Evolutionary conservation across 768 basidiomycete species (phyloP).

Genomic region (Scleroderma citrinum): DNA sequence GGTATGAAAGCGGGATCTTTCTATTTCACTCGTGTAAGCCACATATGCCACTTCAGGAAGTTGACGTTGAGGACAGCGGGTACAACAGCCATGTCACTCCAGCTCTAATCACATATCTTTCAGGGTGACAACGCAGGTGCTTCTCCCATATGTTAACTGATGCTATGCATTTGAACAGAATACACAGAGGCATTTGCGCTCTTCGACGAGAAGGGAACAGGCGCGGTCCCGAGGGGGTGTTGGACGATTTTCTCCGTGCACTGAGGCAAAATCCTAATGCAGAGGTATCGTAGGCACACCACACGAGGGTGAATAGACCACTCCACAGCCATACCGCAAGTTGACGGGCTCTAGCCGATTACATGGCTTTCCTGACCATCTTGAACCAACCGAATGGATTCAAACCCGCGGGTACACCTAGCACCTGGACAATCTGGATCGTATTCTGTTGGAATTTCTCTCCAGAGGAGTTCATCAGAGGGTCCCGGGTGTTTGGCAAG

Average conservation of each 20-base stretch:
- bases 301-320: slow-evolving; percentile 55
- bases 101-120: background rate
- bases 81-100: background rate
- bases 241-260: slow-evolving; percentile 90
- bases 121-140: slow-evolving; percentile 52
- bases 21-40: background rate
- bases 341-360: slow-evolving; percentile 60
- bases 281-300: slow-evolving; percentile 78
- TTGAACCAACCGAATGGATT: slow-evolving; percentile 95
- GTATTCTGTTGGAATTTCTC: background rate
- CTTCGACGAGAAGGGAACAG: slow-evolving; percentile 95
- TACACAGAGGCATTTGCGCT: slow-evolving; percentile 97
- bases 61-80: background rate
- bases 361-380: slow-evolving; percentile 85
- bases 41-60: background rate
- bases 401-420: slow-evolving; percentile 94
- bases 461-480: slow-evolving; percentile 98
- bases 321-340: background rate
- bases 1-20: background rate
- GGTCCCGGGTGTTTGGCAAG: slow-evolving; percentile 97
- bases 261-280: slow-evolving; percentile 97
- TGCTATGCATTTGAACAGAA: slow-evolving; percentile 41
- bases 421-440: slow-evolving; percentile 35
- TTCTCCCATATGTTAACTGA: slow-evolving; percentile 1
- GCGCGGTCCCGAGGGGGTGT: slow-evolving; percentile 76